Evolutionary conservation across 345 rosid genomes (phyloP), one percentile per base, ranked within the genome.

Genomic region (Aurinia saxatilis): DNA sequence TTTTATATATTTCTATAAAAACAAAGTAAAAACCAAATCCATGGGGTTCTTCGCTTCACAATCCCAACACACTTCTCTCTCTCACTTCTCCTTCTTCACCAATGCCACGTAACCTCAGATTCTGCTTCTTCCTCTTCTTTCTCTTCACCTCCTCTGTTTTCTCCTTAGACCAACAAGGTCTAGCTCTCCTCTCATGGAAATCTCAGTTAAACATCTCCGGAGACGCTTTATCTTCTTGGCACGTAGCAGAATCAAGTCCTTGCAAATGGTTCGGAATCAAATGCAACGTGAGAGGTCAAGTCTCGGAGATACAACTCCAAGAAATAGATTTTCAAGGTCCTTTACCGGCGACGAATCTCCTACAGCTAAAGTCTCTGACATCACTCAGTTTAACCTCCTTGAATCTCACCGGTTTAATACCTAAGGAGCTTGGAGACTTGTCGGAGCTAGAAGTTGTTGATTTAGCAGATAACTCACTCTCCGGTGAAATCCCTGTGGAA

Each of bases 111-210:
- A 73, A 81, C 74, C 59, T 60, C 71, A 76, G 56, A 70, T 82
- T 71, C 83, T 70, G 62, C 63, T 61, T 30, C 74, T 74, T 77
- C 58, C 74, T 75, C 70, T 77, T 84, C 9, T 41, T 85, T 51
- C 47, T 83, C 7, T 76, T 72, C 10, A 57, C 27, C 74, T 72
- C 69, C 64, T 68, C 73, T 68, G 60, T 51, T 60, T 69, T 79
- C 72, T 82, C 93, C 63, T 46, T 88, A 40, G 85, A 88, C 66
- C 82, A 78, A 31, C 84, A 91, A 39, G 84, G 86, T 38, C 82
- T 77, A 68, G 84, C 83, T 75, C 91, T 91, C 27, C 64, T 88
- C 10, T 50, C 85, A 75, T 91, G 98, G 98, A 91, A 85, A 77
- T 70, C 78, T 72, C 71, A 73, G 60, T 52, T 88, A 13, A 80